phyloP scores from a whole-genome alignment of 768 basidiomycete genomes.

The Hericium rajendrae region DNA sequence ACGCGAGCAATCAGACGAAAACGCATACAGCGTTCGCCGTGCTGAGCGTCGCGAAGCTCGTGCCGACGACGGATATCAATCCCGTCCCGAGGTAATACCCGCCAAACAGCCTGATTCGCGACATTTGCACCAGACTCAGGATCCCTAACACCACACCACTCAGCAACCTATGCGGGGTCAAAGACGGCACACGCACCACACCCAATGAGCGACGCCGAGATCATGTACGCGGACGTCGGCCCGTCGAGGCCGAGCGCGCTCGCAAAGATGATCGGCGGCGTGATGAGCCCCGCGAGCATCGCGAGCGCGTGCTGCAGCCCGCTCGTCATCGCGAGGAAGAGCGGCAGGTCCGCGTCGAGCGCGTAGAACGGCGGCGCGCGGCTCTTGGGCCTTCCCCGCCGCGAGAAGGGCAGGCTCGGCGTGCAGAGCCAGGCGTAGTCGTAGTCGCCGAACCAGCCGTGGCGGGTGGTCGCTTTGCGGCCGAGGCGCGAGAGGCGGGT shows the following conservation, averaged over 20 bases:
- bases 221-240: conserved; percentile 60
- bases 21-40: conserved; percentile 54
- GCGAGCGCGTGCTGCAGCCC: conserved; percentile 72
- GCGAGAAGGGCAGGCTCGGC: conserved; percentile 45
- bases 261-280: conserved; percentile 76
- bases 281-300: conserved; percentile 77
- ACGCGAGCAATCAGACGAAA: not conserved
- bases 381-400: conserved; percentile 18
- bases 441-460: conserved; percentile 82
- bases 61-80: conserved; percentile 72
- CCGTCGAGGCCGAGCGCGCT: conserved; percentile 49
- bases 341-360: conserved; percentile 61
- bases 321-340: conserved; percentile 60
- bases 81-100: conserved; percentile 75
- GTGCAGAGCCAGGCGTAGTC: conserved; percentile 66
- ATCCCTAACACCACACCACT: conserved; percentile 36
- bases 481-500: conserved; percentile 12
- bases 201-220: conserved; percentile 74
- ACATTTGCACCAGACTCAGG: conserved; percentile 72
- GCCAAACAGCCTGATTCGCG: conserved; percentile 47
- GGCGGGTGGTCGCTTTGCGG: conserved; percentile 35
- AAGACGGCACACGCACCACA: conserved; percentile 40
- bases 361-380: conserved; percentile 65
- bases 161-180: not conserved
- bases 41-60: conserved; percentile 69